phyloP scores from a whole-genome alignment of 208 protist species.

The Trypanosoma conorhini region DNA sequence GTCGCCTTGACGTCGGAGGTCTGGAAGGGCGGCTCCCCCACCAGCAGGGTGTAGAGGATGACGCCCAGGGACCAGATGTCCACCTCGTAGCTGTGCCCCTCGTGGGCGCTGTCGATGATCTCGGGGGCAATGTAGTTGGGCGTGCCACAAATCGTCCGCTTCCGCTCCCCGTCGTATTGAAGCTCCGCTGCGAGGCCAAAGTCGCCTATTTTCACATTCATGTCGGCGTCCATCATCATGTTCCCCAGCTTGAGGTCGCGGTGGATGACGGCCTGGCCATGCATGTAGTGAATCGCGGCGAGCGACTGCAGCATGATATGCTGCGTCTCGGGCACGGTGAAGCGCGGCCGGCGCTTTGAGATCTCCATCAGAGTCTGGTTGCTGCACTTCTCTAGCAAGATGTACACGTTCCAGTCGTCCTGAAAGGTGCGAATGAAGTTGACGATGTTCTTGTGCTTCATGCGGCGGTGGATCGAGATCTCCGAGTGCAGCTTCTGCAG shows the following conservation, averaged over 20 bases:
- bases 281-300: conserved; percentile 86
- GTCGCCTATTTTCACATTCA: conserved; percentile 90
- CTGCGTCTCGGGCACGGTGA: conserved; percentile 54
- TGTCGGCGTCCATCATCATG: conserved; percentile 78
- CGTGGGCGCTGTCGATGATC: conserved; percentile 44
- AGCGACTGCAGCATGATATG: conserved; percentile 89
- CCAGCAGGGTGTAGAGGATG: conserved; percentile 88
- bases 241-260: conserved; percentile 93
- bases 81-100: conserved; percentile 77
- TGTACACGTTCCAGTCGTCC: conserved; percentile 68
- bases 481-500: conserved; percentile 57
- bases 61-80: conserved; percentile 96
- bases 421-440: conserved; percentile 51
- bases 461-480: conserved; percentile 56
- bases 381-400: conserved; percentile 72
- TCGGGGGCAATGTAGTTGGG: conserved; percentile 97
- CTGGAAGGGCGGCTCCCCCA: conserved; percentile 88
- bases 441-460: conserved; percentile 79
- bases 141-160: conserved; percentile 93
- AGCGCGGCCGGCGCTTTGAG: conserved; percentile 37
- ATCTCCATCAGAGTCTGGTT: conserved; percentile 59
- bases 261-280: conserved; percentile 61
- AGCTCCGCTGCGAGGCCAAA: conserved; percentile 90
- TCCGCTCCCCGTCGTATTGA: conserved; percentile 30
- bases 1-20: conserved; percentile 52